Evolutionary conservation across 495 filamentous ascomycete genomes (phyloP).

Genomic region (Penicillium robsamsonii): DNA sequence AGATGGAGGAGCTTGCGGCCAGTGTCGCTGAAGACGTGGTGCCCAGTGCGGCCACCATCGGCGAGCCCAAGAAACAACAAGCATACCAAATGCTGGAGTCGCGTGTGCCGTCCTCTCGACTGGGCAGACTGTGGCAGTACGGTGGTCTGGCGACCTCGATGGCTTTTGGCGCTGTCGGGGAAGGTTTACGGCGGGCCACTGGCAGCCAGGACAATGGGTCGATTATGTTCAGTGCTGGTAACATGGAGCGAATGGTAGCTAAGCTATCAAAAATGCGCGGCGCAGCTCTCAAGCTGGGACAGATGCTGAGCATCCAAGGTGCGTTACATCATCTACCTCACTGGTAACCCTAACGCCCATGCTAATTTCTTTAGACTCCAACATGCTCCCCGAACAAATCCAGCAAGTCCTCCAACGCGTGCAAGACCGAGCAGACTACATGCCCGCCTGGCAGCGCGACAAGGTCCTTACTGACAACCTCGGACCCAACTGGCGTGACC

Average conservation of each 20-base stretch:
- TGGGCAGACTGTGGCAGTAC: conserved; percentile 92
- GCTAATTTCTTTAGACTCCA: conserved; percentile 61
- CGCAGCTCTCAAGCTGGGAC: conserved; percentile 95
- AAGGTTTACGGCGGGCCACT: conserved; percentile 71
- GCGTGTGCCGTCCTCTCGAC: conserved; percentile 80
- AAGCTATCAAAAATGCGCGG: conserved; percentile 95
- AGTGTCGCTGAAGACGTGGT: conserved; percentile 27
- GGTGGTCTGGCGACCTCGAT: conserved; percentile 89
- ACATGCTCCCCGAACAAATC: conserved; percentile 84
- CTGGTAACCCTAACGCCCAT: neutral
- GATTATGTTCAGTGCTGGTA: conserved; percentile 80
- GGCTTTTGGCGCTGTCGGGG: conserved; percentile 88
- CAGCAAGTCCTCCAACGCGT: conserved; percentile 87
- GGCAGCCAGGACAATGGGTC: conserved; percentile 64
- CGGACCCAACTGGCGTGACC: conserved; percentile 78
- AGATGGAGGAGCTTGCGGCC: conserved; percentile 22
- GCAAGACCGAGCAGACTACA: conserved; percentile 96
- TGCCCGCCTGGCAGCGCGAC: conserved; percentile 90
- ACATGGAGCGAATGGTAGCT: conserved; percentile 87
- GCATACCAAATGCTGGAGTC: conserved; percentile 81
- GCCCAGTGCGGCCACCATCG: conserved; percentile 12
- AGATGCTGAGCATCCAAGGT: conserved; percentile 96
- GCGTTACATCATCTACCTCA: conserved; percentile 8
- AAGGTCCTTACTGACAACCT: conserved; percentile 75
- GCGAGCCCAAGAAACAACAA: conserved; percentile 21